These are phyloP conservation scores for Amanita muscaria DNA, from an alignment of 768 basidiomycete genomes.

Conservation along the genomic window DNA sequence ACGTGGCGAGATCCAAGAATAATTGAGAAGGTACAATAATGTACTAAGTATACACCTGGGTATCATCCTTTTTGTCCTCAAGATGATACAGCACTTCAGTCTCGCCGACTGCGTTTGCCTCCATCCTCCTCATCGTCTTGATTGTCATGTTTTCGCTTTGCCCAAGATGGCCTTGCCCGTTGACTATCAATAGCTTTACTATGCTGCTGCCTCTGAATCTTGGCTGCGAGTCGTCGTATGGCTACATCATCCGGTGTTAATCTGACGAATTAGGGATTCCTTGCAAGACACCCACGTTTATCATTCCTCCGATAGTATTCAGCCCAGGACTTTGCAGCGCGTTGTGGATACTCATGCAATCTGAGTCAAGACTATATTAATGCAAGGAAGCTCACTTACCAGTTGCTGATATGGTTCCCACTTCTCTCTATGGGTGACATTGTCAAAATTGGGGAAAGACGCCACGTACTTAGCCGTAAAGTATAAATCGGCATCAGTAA, in stretches of 20 bases:
- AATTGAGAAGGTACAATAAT: neutral
- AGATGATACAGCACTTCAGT: neutral
- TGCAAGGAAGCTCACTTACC: conserved; percentile 24
- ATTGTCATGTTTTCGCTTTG: conserved; percentile 4
- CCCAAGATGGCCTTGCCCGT: conserved; percentile 6
- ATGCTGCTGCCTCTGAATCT: conserved; percentile 16
- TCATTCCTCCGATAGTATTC: conserved; percentile 51
- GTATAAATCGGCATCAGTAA: conserved; percentile 55
- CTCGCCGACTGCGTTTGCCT: conserved; percentile 5
- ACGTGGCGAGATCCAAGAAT: conserved; percentile 5
- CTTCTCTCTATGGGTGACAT: conserved; percentile 32
- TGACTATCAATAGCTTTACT: neutral
- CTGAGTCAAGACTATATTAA: neutral
- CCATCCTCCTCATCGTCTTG: neutral
- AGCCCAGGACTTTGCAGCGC: conserved; percentile 50
- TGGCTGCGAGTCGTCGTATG: conserved; percentile 29
- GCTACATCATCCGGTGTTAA: conserved; percentile 14
- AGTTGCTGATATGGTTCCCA: conserved; percentile 47
- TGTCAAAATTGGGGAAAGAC: conserved; percentile 36
- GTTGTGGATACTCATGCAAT: conserved; percentile 39
- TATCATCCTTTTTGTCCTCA: neutral
- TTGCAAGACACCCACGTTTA: conserved; percentile 28
- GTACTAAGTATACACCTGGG: neutral
- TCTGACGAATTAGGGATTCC: neutral
- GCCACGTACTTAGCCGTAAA: conserved; percentile 53